Percentiles rank a stretch among this genome's conserved stretches.
phyloP scores from a whole-genome alignment of 2,329 filamentous ascomycete species.

The Claviceps digitariae region DNA sequence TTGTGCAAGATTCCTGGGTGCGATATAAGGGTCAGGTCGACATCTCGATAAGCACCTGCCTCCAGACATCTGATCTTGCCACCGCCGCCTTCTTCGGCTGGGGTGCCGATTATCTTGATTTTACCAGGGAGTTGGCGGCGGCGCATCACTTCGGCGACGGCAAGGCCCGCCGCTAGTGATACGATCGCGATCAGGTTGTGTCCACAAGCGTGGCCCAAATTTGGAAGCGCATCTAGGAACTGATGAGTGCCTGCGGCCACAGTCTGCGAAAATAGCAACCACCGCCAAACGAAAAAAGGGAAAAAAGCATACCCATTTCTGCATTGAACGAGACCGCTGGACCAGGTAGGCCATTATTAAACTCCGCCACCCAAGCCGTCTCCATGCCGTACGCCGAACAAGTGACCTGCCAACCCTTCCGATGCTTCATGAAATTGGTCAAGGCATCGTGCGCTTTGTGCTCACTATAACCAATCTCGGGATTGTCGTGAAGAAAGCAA shows the following conservation, averaged over 20 bases:
- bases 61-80: constrained; percentile 32
- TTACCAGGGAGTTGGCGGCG: constrained; percentile 27
- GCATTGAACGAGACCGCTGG: constrained; percentile 28
- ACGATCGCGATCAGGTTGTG: constrained; percentile 32
- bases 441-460: constrained; percentile 26
- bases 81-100: constrained; percentile 30
- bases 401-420: constrained; percentile 24
- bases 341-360: constrained; percentile 20
- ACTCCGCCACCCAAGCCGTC: constrained; percentile 30
- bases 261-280: background rate
- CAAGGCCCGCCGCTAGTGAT: constrained; percentile 32
- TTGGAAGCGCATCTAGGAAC: constrained; percentile 27
- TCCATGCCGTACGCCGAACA: constrained; percentile 26
- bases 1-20: constrained; percentile 24
- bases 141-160: constrained; percentile 29
- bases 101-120: constrained; percentile 34
- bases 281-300: background rate
- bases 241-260: background rate
- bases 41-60: constrained; percentile 22
- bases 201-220: constrained; percentile 37
- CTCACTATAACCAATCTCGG: constrained; percentile 28
- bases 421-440: constrained; percentile 21
- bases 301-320: constrained; percentile 16
- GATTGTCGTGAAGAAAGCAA: constrained; percentile 29
- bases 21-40: constrained; percentile 11